Evolutionary conservation across 352 stramenopile genomes (phyloP).

Genomic region (Globisporangium parvum): DNA sequence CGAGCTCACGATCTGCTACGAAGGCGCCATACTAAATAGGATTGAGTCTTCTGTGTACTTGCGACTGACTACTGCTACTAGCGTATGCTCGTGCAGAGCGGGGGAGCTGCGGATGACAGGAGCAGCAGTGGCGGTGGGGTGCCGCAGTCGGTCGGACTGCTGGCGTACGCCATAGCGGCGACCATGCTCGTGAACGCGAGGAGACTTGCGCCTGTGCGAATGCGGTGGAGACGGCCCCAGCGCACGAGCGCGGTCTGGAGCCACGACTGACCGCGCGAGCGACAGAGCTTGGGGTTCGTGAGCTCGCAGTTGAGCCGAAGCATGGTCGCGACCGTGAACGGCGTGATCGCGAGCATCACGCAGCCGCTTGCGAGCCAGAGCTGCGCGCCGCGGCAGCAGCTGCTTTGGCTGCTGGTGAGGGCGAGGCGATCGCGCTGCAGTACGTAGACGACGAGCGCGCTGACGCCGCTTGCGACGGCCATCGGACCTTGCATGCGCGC

Average conservation of each 20-base stretch:
- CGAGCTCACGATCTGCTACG: too few relatives aligned
- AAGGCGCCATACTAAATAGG: too few relatives aligned
- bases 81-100: neutral
- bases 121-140: too few relatives aligned
- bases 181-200: constrained; percentile 34
- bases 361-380: constrained; percentile 47
- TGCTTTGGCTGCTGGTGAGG: constrained; percentile 8
- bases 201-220: constrained; percentile 26
- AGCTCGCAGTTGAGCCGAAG: constrained; percentile 25
- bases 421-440: constrained; percentile 26
- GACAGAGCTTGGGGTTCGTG: constrained; percentile 17
- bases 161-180: constrained; percentile 18
- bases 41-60: too few relatives aligned
- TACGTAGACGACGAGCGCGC: constrained; percentile 38
- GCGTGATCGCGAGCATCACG: constrained; percentile 28
- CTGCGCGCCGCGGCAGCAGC: constrained; percentile 21
- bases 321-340: constrained; percentile 36
- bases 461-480: constrained; percentile 44
- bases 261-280: constrained; percentile 17
- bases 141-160: neutral
- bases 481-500: constrained; percentile 57
- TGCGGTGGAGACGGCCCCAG: constrained; percentile 31
- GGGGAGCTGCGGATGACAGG: neutral
- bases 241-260: constrained; percentile 20
- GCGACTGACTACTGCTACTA: too few relatives aligned